Evolutionary conservation across 2,329 filamentous ascomycete genomes (phyloP).

Genomic region (Microascus cirrosus): DNA sequence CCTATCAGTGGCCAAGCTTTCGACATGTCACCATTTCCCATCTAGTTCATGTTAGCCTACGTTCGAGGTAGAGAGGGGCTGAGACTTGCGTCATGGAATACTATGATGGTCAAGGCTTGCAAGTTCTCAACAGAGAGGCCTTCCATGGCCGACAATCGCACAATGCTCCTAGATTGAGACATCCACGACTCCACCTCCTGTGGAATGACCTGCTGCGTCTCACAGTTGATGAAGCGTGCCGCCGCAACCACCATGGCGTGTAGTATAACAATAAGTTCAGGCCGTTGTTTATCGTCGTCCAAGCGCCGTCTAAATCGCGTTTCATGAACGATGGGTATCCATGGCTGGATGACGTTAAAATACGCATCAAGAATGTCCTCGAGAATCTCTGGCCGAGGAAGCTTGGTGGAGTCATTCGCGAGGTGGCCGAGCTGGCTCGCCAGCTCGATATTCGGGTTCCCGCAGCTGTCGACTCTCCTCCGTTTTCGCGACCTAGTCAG

Average conservation of each 20-base stretch:
- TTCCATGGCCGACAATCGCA: constrained; percentile 20
- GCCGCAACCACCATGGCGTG: constrained; percentile 21
- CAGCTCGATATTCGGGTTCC: constrained; percentile 12
- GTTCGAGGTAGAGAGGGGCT: accelerated
- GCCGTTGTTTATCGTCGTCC: constrained; percentile 12
- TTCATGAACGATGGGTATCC: constrained; percentile 25
- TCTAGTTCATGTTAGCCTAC: constrained; percentile 5
- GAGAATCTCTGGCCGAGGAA: constrained; percentile 8
- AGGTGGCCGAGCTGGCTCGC: constrained; percentile 10
- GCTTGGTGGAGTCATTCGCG: constrained; percentile 14
- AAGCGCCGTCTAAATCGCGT: constrained; percentile 16
- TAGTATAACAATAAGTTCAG: constrained; percentile 18
- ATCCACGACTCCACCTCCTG: constrained; percentile 9
- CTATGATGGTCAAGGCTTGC: constrained; percentile 23
- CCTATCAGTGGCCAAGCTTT: constrained; percentile 10
- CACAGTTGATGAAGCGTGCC: constrained; percentile 13
- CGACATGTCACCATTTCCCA: constrained; percentile 10
- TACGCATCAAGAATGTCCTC: constrained; percentile 15
- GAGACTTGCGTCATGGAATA: constrained; percentile 21
- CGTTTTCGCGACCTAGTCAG: constrained; percentile 9
- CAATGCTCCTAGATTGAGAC: constrained; percentile 9
- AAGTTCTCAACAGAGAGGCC: constrained; percentile 22
- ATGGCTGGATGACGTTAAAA: constrained; percentile 26
- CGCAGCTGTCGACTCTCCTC: constrained; percentile 12
- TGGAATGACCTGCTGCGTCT: constrained; percentile 12